Percentiles rank a stretch among this genome's conserved stretches.
These are phyloP conservation scores for Datura wrightii DNA, from an alignment of 257 asterid genomes.

Conservation along the genomic window DNA sequence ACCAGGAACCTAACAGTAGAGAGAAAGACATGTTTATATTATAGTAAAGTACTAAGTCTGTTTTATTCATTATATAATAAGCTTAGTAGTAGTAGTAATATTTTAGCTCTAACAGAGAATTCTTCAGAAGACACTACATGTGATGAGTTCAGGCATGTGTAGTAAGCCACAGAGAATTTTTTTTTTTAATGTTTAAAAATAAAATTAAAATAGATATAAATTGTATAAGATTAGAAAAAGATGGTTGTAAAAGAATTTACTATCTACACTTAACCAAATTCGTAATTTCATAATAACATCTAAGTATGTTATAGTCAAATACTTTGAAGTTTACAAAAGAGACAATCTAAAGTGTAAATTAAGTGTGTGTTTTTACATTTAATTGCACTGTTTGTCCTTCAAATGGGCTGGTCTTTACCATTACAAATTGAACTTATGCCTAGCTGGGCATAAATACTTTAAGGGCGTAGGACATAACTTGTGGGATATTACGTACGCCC, in stretches of 20 bases:
- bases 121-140: background rate
- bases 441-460: too few species aligned
- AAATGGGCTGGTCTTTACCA: too few species aligned
- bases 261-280: slow-evolving; percentile 1
- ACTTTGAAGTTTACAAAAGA: background rate
- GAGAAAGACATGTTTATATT: background rate
- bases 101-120: background rate
- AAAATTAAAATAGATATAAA: background rate
- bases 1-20: background rate
- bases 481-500: too few species aligned
- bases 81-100: background rate
- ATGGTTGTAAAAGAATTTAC: background rate
- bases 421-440: too few species aligned
- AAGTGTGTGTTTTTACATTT: background rate
- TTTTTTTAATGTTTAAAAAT: background rate
- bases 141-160: background rate
- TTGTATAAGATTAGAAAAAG: background rate
- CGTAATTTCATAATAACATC: background rate
- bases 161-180: background rate
- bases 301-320: background rate
- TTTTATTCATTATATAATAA: background rate
- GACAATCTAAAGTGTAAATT: background rate
- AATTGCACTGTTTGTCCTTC: too few species aligned
- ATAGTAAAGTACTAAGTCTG: background rate
- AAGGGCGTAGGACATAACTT: too few species aligned